These are phyloP conservation scores for Venturia pyrina DNA, from an alignment of 2,329 filamentous ascomycete genomes.

Conservation along the genomic window DNA sequence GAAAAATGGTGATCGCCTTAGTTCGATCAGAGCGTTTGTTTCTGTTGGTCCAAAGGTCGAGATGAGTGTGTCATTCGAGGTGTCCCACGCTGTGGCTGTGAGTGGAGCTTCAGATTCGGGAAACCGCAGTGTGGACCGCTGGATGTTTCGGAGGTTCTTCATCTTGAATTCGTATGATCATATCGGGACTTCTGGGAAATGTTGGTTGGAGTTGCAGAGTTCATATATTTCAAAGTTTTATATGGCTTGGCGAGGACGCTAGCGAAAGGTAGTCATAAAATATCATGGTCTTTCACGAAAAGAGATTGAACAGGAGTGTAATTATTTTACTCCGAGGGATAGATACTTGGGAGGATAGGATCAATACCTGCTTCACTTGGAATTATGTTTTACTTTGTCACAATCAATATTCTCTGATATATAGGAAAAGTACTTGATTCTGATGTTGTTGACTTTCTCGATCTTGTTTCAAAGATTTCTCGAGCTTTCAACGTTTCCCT, in stretches of 20 bases:
- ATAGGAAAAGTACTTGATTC: too few species aligned
- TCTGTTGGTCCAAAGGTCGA: slow-evolving; percentile 75
- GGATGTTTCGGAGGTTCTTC: slow-evolving; percentile 79
- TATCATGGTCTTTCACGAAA: not conserved
- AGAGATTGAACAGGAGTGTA: not conserved
- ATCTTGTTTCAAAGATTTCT: too few species aligned
- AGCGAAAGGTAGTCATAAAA: not conserved
- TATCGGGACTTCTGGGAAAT: not conserved
- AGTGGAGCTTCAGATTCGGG: slow-evolving; percentile 48
- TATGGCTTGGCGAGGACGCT: slow-evolving; percentile 2
- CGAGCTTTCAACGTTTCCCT: too few species aligned
- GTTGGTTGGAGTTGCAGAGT: not conserved
- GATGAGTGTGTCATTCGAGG: slow-evolving; percentile 64
- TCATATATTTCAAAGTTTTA: not conserved
- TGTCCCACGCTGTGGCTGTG: slow-evolving; percentile 79
- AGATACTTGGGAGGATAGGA: not conserved
- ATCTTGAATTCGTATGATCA: slow-evolving; percentile 39
- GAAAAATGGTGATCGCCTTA: slow-evolving; percentile 45
- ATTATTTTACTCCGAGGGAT: not conserved
- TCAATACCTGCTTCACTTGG: not conserved
- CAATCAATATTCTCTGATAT: not conserved
- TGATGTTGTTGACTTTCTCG: too few species aligned
- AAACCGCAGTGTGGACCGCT: slow-evolving; percentile 55
- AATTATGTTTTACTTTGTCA: not conserved
- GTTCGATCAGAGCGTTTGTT: slow-evolving; percentile 60